Evolutionary conservation across 1,139 yeast genomes (phyloP), one percentile per base, ranked within the genome.

Genomic region (Pneumocystis canis): DNA sequence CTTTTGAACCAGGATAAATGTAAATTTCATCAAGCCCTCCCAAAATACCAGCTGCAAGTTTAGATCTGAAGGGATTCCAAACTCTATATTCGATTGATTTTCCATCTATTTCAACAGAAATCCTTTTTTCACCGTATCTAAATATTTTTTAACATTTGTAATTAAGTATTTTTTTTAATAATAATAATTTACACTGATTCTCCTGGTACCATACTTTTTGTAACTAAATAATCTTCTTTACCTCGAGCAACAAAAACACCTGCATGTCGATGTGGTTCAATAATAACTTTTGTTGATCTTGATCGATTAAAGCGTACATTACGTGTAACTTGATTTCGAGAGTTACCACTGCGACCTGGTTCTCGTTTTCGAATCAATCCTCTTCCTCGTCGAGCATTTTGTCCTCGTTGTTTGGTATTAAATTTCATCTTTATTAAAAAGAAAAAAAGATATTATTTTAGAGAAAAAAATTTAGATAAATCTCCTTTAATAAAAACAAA

Each of bases 51-150:
- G 98, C 98, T 75, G 98, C 98, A 80, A 92, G 82, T 84, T 92
- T 92, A 68, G 97, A 92, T 85, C 98, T 86, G 86, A 92, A 92
- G 69, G 98, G 98, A 79, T 92, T 92, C 99, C 99, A 92, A 70
- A 92, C 98, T 83, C 98, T 90, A 84, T 92, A 92, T 80, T 92
- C 98, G 67, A 84, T 82, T 82, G 92, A 92, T 74, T 97, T 89
- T 18, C 71, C 73, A 69, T 96, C 94, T 73, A 87, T 95, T 75
- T 94, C 98, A 67, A 92, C 83, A 64, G 95, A 79, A 68, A 92
- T 82, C 81, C 98, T 84, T 84, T 92, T 92, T 81, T 92, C 98
- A 5, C 59, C 59, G 20, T 35, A 56, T 37, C 58, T 33, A 37
- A 5, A 18, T 40, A 16, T 40, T 20, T 40, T n/a, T 40, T 40